phyloP scores from a whole-genome alignment of 768 basidiomycete genomes.

The Tephrocybe sp. region DNA sequence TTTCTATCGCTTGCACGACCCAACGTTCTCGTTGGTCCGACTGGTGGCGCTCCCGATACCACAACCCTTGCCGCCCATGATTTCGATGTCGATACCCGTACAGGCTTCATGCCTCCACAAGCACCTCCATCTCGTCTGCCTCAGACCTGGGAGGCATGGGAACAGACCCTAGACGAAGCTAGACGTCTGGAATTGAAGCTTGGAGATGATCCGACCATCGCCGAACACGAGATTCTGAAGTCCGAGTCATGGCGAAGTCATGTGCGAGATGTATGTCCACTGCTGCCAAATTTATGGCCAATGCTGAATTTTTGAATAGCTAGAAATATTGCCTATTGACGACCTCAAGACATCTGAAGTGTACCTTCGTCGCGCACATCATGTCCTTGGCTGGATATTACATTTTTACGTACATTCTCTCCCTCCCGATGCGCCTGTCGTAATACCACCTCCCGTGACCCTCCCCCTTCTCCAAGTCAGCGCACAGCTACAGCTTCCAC shows the following conservation, averaged over 20 bases:
- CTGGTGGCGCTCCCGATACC: constrained; percentile 19
- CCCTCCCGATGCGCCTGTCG: constrained; percentile 45
- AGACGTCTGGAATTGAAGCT: constrained; percentile 48
- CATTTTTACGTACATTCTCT: constrained; percentile 81
- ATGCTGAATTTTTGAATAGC: too few species aligned
- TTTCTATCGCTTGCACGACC: constrained; percentile 20
- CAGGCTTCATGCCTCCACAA: constrained; percentile 88
- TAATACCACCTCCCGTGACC: constrained; percentile 72
- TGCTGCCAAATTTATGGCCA: too few species aligned
- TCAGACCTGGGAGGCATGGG: constrained; percentile 68
- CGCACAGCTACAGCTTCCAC: constrained; percentile 73
- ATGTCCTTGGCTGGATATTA: constrained; percentile 71
- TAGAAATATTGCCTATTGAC: constrained; percentile 48
- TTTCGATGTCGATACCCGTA: constrained; percentile 89
- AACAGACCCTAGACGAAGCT: constrained; percentile 53
- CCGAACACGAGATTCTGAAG: constrained; percentile 33
- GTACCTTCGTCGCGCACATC: constrained; percentile 70
- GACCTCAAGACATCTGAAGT: constrained; percentile 50
- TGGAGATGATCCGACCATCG: constrained; percentile 51
- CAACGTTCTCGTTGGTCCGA: constrained; percentile 12
- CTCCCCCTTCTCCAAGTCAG: constrained; percentile 77
- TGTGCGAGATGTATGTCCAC: constrained; percentile 47
- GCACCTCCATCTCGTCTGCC: constrained; percentile 67
- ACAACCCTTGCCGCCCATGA: constrained; percentile 56
- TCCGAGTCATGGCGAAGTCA: constrained; percentile 53